These are phyloP conservation scores for Austroboletus niveus DNA, from an alignment of 1,284 basidiomycete genomes.

Conservation along the genomic window DNA sequence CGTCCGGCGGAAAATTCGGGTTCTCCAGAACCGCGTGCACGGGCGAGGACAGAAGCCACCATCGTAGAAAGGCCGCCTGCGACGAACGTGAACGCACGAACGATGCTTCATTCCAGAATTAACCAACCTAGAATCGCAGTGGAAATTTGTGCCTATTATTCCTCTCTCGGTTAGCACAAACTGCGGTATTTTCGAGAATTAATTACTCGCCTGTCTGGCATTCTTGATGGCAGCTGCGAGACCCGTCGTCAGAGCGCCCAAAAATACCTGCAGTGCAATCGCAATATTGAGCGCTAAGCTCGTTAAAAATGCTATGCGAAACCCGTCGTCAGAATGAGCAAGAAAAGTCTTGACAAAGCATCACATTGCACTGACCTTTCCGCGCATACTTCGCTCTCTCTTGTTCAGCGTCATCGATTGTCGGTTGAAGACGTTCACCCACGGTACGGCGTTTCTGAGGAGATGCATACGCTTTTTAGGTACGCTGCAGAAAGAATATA, in stretches of 20 bases:
- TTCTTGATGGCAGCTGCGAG: neutral
- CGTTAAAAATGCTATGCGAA: slow-evolving; percentile 42
- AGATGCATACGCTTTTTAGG: neutral
- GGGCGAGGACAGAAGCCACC: slow-evolving; percentile 68
- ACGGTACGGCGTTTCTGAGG: slow-evolving; percentile 33
- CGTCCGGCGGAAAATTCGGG: slow-evolving; percentile 57
- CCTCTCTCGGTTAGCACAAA: neutral
- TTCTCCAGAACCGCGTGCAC: slow-evolving; percentile 62
- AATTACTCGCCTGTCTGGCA: neutral
- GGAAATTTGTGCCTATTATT: neutral
- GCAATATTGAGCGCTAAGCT: slow-evolving; percentile 54
- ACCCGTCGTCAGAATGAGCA: slow-evolving; percentile 5
- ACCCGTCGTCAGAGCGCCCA: slow-evolving; percentile 68
- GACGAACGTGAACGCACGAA: too few relatives aligned
- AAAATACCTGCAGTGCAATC: slow-evolving; percentile 55
- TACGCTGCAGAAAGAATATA: neutral
- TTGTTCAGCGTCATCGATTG: slow-evolving; percentile 38
- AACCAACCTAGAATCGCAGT: neutral
- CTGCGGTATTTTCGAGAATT: neutral
- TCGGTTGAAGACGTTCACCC: slow-evolving; percentile 45
- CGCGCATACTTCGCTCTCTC: slow-evolving; percentile 42
- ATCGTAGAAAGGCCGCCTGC: too few relatives aligned
- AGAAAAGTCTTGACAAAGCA: neutral
- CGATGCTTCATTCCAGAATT: too few relatives aligned
- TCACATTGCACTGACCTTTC: slow-evolving; percentile 28